Evolutionary conservation across 2,329 filamentous ascomycete genomes (phyloP).

Genomic region (Calonectria montana): DNA sequence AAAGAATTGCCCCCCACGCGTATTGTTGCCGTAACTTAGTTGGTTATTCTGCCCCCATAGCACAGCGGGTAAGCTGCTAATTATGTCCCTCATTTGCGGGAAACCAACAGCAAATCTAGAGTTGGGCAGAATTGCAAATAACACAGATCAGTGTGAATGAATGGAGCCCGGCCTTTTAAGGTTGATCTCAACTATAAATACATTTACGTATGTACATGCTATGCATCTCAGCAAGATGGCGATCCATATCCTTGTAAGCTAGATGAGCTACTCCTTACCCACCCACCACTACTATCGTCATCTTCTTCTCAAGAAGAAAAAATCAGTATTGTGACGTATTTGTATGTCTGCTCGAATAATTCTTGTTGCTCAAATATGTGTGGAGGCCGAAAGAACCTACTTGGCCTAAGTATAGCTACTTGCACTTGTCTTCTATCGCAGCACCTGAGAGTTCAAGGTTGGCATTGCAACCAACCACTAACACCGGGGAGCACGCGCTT

Average conservation of each 20-base stretch:
- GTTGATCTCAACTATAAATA: not conserved
- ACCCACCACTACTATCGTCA: not conserved
- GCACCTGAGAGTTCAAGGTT: not conserved
- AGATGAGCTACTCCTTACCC: not conserved
- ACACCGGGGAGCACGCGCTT: conserved; percentile 40
- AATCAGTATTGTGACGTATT: not conserved
- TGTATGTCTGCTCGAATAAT: not conserved
- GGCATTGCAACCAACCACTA: not conserved
- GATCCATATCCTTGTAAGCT: not conserved
- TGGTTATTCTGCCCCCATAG: not conserved
- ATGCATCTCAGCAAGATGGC: not conserved
- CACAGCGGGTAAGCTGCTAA: not conserved
- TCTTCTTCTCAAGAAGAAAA: not conserved
- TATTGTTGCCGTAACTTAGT: not conserved
- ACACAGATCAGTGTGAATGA: not conserved
- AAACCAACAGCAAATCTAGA: not conserved
- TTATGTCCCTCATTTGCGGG: not conserved
- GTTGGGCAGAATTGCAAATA: not conserved
- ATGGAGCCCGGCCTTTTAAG: not conserved
- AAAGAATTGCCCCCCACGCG: too few species aligned
- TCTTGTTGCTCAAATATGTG: not conserved
- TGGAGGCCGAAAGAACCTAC: not conserved
- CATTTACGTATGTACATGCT: not conserved
- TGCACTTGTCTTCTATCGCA: not conserved
- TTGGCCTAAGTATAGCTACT: not conserved